A percentile compares a stretch with the other conserved stretches of the same genome.
Conservation (phyloP, 2,329 filamentous ascomycete genomes). For the Aspergillus fumigatus region DNA sequence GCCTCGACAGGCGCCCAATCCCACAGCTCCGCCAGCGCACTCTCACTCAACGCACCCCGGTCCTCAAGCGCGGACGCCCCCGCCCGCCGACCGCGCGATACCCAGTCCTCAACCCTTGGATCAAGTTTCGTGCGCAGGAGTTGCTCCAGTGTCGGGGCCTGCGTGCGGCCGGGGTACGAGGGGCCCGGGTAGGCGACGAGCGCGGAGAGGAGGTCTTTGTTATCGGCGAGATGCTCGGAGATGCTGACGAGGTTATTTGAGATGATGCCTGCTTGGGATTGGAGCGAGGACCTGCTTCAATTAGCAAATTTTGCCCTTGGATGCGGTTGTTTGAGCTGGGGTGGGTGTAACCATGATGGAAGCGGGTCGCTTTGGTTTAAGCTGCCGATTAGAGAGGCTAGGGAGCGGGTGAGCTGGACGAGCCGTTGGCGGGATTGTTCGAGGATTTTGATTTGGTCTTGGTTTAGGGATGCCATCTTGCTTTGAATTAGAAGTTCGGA, state of each 20-base stretch:
- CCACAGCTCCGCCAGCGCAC: conserved; percentile 59
- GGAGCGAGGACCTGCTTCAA: conserved; percentile 59
- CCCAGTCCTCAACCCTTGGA: conserved; percentile 68
- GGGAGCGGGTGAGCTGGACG: conserved; percentile 63
- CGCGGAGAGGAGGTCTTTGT: conserved; percentile 63
- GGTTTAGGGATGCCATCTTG: conserved; percentile 35
- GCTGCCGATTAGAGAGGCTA: conserved; percentile 59
- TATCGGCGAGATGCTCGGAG: conserved; percentile 59
- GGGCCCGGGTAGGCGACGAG: conserved; percentile 72
- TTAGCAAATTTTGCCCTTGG: neutral
- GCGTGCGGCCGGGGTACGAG: conserved; percentile 66
- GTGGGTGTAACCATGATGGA: conserved; percentile 60
- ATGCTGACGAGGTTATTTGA: conserved; percentile 66
- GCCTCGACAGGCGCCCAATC: conserved; percentile 49
- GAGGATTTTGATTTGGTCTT: conserved; percentile 55
- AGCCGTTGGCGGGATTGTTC: conserved; percentile 67
- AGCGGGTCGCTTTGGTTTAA: conserved; percentile 61
- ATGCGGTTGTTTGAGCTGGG: neutral
- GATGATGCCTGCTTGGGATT: conserved; percentile 67
- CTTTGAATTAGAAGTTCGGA: neutral
- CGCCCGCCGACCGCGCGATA: conserved; percentile 51
- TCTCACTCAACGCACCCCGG: conserved; percentile 32
- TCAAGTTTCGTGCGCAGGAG: conserved; percentile 81
- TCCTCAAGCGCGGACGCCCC: conserved; percentile 9
- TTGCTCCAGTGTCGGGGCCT: conserved; percentile 58